Evolutionary conservation across 2,329 filamentous ascomycete species (phyloP), one percentile per base, ranked within the genome.

Genomic region (Trichophyton verrucosum): DNA sequence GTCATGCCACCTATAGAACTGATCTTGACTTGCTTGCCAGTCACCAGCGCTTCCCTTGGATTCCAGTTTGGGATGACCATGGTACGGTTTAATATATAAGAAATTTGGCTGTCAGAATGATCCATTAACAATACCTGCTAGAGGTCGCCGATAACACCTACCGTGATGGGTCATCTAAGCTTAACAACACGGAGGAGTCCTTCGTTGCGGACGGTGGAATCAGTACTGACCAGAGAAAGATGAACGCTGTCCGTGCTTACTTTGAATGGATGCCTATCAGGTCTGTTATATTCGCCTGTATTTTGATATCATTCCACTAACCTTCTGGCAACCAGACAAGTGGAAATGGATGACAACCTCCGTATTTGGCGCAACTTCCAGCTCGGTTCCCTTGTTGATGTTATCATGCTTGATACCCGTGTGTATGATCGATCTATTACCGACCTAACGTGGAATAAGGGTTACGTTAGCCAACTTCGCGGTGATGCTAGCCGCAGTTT

Each of bases 191-290:
- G 8, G 84, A 87, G 66, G 78, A 81, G 6, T 86, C 82, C 0
- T 89, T 88, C 72, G 68, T 82, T 30, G 75, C 79, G 56, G 78
- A 82, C 61, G 80, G 80, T 2, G 76, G 77, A 13, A 78, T 88
- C n/a, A 82, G 79, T 36, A 82, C 88, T n/a, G 86, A 88, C 65
- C 82, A 86, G 69, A 80, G 86, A 64, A 89, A 88, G 75, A 84
- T 87, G 77, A 87, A 88, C 59, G 86, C 85, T 1, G 85, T 89
- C 1, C 78, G 86, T 42, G 85, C 86, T 0, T 86, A 86, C 67
- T 87, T 86, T 62, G 84, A 87, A 68, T 86, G 83, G 82, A 81
- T 82, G 78, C 81, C 81, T 1, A 80, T 83, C 63, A 76, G 81
- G 61, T 63, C 30, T 2, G 49, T 58, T 38, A 51, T 51, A n/a